Conservation (phyloP, 2,329 filamentous ascomycete genomes). For the Claviceps citrina region DNA sequence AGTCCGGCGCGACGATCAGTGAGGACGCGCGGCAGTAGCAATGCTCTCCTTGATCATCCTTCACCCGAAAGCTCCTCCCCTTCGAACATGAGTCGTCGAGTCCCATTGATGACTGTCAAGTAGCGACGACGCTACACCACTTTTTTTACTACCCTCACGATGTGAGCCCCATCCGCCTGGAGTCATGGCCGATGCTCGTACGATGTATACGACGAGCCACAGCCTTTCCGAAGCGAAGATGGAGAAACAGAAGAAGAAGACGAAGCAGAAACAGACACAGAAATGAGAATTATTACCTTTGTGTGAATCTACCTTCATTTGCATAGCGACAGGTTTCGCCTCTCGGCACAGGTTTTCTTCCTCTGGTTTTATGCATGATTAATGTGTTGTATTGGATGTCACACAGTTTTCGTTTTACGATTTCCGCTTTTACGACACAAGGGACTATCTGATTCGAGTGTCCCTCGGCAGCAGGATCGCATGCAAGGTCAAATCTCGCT, state of each 20-base stretch:
- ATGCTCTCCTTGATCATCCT: constrained; percentile 31
- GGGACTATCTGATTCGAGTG: neutral
- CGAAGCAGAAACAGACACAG: neutral
- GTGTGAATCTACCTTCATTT: constrained; percentile 15
- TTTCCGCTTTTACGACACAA: neutral
- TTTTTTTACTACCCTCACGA: no score
- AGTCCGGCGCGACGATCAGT: constrained; percentile 36
- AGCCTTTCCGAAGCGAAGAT: constrained; percentile 7
- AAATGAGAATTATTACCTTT: neutral
- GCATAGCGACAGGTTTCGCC: constrained; percentile 26
- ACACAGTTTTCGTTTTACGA: neutral
- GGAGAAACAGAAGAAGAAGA: constrained; percentile 11
- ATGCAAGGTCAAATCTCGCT: neutral
- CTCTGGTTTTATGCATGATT: neutral
- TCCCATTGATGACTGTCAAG: constrained; percentile 51
- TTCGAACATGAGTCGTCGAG: constrained; percentile 32
- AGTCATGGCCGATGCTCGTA: neutral
- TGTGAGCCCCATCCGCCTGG: no score
- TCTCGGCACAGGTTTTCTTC: constrained; percentile 11
- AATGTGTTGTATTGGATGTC: constrained; percentile 1
- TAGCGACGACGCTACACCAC: constrained; percentile 13
- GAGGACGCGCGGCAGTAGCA: constrained; percentile 36
- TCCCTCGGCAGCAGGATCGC: neutral
- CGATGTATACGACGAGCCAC: neutral
- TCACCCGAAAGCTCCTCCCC: constrained; percentile 39